A percentile compares a stretch with the other conserved stretches of the same genome.
These are phyloP conservation scores for Suillus ampliporus DNA, from an alignment of 768 basidiomycete genomes.

Conservation along the genomic window DNA sequence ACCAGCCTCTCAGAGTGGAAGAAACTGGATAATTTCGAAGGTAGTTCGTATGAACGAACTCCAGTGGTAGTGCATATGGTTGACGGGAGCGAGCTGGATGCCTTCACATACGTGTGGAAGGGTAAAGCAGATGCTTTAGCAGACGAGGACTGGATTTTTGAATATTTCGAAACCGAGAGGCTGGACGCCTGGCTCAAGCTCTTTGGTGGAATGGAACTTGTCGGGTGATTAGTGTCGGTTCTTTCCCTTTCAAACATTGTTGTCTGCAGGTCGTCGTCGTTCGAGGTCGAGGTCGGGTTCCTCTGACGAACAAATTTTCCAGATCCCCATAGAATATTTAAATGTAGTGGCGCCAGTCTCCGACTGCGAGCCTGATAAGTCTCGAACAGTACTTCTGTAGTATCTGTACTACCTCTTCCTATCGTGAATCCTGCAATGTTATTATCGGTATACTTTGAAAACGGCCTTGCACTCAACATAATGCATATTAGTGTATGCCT, in stretches of 20 bases:
- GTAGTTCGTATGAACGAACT: neutral
- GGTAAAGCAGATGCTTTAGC: neutral
- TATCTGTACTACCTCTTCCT: neutral
- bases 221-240: neutral
- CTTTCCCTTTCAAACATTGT: neutral
- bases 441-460: neutral
- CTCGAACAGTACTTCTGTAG: neutral
- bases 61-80: neutral
- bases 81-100: neutral
- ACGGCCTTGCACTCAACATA: neutral
- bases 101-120: neutral
- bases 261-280: neutral
- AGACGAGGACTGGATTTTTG: neutral
- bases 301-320: neutral
- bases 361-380: neutral
- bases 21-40: neutral
- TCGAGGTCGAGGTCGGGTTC: neutral
- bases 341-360: neutral
- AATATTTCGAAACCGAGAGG: neutral
- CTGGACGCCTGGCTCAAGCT: neutral
- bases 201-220: conserved; percentile 3
- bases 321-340: neutral
- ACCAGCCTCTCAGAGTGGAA: neutral
- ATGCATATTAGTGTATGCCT: neutral
- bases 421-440: no score